These are phyloP conservation scores for Penicillium nordicum DNA, from an alignment of 2,329 filamentous ascomycete species.

Conservation along the genomic window DNA sequence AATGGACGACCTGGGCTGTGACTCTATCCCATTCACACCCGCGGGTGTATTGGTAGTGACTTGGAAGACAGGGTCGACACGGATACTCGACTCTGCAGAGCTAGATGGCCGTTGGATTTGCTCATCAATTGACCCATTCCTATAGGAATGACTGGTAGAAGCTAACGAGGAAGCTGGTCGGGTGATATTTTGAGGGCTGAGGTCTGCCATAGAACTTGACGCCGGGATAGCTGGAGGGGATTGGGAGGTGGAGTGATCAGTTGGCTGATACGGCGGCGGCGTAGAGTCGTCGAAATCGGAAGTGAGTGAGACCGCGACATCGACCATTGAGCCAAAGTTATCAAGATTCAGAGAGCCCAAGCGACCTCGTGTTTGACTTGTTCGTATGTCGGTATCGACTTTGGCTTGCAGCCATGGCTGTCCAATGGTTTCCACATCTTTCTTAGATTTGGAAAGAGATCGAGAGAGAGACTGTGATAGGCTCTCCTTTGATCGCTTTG, in stretches of 20 bases:
- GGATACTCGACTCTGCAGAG: slow-evolving; percentile 7
- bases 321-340: slow-evolving; percentile 34
- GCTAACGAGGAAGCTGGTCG: slow-evolving; percentile 2
- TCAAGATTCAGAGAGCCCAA: slow-evolving; percentile 32
- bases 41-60: not conserved
- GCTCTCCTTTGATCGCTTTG: slow-evolving; percentile 10
- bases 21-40: not conserved
- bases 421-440: slow-evolving; percentile 38
- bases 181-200: not conserved
- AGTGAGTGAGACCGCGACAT: slow-evolving; percentile 30
- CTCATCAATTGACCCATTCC: slow-evolving; percentile 8
- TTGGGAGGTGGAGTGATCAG: slow-evolving; percentile 1
- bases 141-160: slow-evolving; percentile 10
- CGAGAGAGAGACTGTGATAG: slow-evolving; percentile 15
- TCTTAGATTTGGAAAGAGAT: slow-evolving; percentile 28
- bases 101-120: slow-evolving; percentile 9
- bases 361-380: slow-evolving; percentile 15
- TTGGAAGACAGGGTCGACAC: not conserved
- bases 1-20: not conserved
- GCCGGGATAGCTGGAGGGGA: slow-evolving; percentile 3
- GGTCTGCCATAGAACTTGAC: slow-evolving; percentile 4
- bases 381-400: slow-evolving; percentile 16
- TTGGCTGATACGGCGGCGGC: slow-evolving; percentile 22
- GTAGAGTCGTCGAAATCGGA: slow-evolving; percentile 21
- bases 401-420: slow-evolving; percentile 37